Evolutionary conservation across 345 rosid genomes (phyloP), one percentile per base, ranked within the genome.

Genomic region (Citrus sp.): DNA sequence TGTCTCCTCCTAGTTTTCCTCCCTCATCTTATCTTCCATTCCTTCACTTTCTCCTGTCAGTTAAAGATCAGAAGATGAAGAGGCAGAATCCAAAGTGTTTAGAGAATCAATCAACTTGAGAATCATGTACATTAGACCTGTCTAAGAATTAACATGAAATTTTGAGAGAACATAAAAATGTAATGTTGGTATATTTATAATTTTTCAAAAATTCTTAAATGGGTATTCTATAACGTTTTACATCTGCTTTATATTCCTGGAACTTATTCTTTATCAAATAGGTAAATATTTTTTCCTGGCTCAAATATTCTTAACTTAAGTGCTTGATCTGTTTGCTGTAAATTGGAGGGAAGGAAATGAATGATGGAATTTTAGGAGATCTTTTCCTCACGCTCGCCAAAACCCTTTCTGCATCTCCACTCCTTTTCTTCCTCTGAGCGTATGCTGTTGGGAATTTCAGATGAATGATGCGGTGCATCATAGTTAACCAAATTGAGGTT

Each of bases 1-100:
- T 30, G 38, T 3, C 25, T 9, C 61, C 21, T 71, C 38, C 40
- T 71, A 51, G 61, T 8, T 70, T 71, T 51, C 32, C 79, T 64
- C 65, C 6, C 40, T 85, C 67, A 7, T 9, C 32, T 46, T 67
- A 34, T 18, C 24, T 74, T 73, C 62, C 64, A 58, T 72, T 77
- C 55, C 25, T 22, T 46, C 58, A 10, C 10, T 70, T 38, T 32
- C 28, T 6, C 4, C 12, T 55, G 46, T 58, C 30, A 25, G 46
- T 58, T 46, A 24, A 16, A 51, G 54, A 49, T 51, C n/a, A 9
- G 35, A 22, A 28, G 22, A 14, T 19, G 54, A 49, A 51, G 74
- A 70, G 59, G 60, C 24, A 49, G 28, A 70, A 51, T 9, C 24
- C 40, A 2, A 24, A 5, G 34, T 34, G 14, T 69, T 25, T n/a